A percentile compares a stretch with the other conserved stretches of the same genome.
phyloP scores from a whole-genome alignment of 208 protist species.

The Trypanosomatidae sp. region DNA sequence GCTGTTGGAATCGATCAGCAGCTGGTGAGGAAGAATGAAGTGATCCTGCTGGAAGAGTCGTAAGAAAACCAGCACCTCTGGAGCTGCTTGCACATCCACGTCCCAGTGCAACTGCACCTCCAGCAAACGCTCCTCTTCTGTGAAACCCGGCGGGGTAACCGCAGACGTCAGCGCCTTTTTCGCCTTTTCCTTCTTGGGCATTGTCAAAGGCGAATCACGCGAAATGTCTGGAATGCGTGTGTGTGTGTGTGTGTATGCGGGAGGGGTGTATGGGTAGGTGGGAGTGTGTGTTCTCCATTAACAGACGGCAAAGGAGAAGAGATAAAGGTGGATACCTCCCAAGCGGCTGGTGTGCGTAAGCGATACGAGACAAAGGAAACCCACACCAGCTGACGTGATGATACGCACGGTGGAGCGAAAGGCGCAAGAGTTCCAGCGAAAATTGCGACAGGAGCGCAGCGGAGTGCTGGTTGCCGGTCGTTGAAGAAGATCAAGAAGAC shows the following conservation, averaged over 20 bases:
- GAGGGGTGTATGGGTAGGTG: background rate
- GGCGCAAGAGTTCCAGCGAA: background rate
- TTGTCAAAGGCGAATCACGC: background rate
- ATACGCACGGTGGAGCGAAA: background rate
- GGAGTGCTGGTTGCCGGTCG: background rate
- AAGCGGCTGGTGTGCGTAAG: background rate
- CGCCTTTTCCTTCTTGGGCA: slow-evolving; percentile 29
- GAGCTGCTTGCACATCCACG: slow-evolving; percentile 1
- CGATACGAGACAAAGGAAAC: background rate
- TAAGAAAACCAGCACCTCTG: slow-evolving; percentile 22
- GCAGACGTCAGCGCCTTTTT: slow-evolving; percentile 14
- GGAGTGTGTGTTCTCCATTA: background rate
- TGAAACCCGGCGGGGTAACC: slow-evolving; percentile 6
- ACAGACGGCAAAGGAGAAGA: background rate
- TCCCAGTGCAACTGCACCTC: slow-evolving; percentile 18
- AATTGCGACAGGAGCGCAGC: background rate
- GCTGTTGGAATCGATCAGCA: slow-evolving; percentile 21
- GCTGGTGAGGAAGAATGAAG: slow-evolving; percentile 13
- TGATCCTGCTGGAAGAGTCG: slow-evolving; percentile 20
- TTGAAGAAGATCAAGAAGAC: background rate
- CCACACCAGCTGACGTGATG: background rate
- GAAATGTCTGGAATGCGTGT: background rate
- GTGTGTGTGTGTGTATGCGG: background rate
- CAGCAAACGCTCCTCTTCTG: slow-evolving; percentile 20
- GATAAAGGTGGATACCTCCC: background rate